phyloP scores from a whole-genome alignment of 495 filamentous ascomycete species.

The Aspergillus conjunctus region DNA sequence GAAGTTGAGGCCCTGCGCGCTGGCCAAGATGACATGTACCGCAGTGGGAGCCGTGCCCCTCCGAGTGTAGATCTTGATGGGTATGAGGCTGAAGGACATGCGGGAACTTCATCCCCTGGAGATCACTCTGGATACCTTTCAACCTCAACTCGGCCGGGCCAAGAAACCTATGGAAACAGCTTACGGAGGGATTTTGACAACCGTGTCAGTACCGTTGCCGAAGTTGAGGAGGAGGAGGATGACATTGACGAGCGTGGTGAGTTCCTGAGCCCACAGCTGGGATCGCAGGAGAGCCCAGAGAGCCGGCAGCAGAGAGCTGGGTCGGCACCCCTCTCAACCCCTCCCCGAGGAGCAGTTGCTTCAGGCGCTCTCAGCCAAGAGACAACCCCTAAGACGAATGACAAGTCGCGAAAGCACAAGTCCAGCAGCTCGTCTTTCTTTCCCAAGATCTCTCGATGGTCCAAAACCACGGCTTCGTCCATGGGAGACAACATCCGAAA shows the following conservation, averaged over 20 bases:
- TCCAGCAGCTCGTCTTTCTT: constrained; percentile 86
- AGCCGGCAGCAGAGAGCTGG: constrained; percentile 54
- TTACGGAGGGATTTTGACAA: constrained; percentile 67
- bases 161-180: constrained; percentile 22
- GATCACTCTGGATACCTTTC: constrained; percentile 80
- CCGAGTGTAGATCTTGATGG: constrained; percentile 56
- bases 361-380: constrained; percentile 65
- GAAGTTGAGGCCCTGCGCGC: constrained; percentile 89
- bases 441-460: constrained; percentile 95
- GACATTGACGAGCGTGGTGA: constrained; percentile 57
- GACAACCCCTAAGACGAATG: constrained; percentile 71
- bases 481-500: constrained; percentile 57
- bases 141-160: constrained; percentile 60
- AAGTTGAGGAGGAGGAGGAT: constrained; percentile 74
- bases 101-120: constrained; percentile 72
- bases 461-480: constrained; percentile 90
- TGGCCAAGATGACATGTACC: constrained; percentile 43
- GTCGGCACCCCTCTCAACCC: constrained; percentile 69
- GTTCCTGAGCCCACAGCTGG: constrained; percentile 50
- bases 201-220: constrained; percentile 85
- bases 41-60: constrained; percentile 28
- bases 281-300: constrained; percentile 30
- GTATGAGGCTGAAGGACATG: constrained; percentile 82
- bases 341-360: constrained; percentile 64
- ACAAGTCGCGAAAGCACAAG: constrained; percentile 87